Conservation (phyloP, 129 eudicot genomes). For the Tanacetum coccineum region DNA sequence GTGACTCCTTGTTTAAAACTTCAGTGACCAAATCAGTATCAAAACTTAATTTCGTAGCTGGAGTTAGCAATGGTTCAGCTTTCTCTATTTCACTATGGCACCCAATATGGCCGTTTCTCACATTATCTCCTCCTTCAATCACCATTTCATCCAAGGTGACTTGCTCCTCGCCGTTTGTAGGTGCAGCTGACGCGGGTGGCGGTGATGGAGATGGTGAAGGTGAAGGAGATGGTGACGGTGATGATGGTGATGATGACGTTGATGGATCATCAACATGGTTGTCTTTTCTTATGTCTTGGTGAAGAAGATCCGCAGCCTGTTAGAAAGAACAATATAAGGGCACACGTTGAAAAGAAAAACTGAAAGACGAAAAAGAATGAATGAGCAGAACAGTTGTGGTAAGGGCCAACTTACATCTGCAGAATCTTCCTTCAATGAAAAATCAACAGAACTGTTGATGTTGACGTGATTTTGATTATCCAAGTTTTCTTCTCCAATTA, state of each 20-base stretch:
- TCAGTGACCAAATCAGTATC: slow-evolving; percentile 19
- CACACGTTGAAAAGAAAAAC: background rate
- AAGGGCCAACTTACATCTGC: slow-evolving; percentile 49
- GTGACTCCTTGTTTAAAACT: slow-evolving; percentile 2
- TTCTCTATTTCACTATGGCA: slow-evolving; percentile 42
- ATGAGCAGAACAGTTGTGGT: background rate
- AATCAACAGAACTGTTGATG: slow-evolving; percentile 21
- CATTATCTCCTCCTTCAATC: slow-evolving; percentile 28
- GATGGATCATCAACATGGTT: slow-evolving; percentile 28
- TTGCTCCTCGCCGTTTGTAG: slow-evolving; percentile 35
- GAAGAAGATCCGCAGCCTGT: slow-evolving; percentile 41
- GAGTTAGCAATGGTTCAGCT: slow-evolving; percentile 33
- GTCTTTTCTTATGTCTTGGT: slow-evolving; percentile 26
- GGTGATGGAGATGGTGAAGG: slow-evolving; percentile 11
- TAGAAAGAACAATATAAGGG: slow-evolving; percentile 17
- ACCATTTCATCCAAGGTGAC: slow-evolving; percentile 29
- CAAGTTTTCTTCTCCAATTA: slow-evolving; percentile 43
- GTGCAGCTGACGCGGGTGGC: slow-evolving; percentile 14
- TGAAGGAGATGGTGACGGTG: slow-evolving; percentile 22
- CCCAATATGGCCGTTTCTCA: slow-evolving; percentile 47
- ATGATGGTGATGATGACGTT: slow-evolving; percentile 20
- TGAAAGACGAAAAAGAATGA: background rate
- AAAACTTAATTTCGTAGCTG: slow-evolving; percentile 18
- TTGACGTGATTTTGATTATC: slow-evolving; percentile 24
- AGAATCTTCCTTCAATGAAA: slow-evolving; percentile 32